Base-by-base conservation (phyloP, 2,329 filamentous ascomycete species). In the Alternaria ethzedia region DNA sequence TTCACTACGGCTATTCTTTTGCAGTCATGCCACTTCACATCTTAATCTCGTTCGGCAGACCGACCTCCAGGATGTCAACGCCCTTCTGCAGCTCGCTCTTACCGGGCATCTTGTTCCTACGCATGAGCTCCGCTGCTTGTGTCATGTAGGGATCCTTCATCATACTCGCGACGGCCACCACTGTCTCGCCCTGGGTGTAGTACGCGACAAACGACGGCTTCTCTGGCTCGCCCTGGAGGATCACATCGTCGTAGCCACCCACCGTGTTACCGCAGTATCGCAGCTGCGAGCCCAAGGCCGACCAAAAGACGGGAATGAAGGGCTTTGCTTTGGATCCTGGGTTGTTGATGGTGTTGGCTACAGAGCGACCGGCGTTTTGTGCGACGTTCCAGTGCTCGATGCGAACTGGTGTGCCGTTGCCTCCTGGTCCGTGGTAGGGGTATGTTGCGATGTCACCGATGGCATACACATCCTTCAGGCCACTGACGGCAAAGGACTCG, bases 311-410 rank as follows among this genome's bases (percentile, higher is more conserved):
- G 1, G 96, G 96, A 61, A 96, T 95, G 81, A 97, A 97, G 3
- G 88, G 84, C 71, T 91, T 89, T 1, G 89, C 84, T 66, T 86
- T 85, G 49, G 85, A 79, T 8, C 85, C 81, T 0, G 90, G 87
- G 72, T 91, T 85, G 69, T 89, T 86, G 75, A 99, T 97, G 72
- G 92, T 88, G 56, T 85, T 85, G 2, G 94, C 96, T 1, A 91
- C 95, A 23, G 87, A 86, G 46, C 95, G 91, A 3, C 96, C 96
- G 2, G 92, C 86, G 75, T 98, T 97, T 77, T 98, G 96, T 5
- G 96, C 96, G 3, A 99, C 96, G 81, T 97, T 95, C 96, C 96
- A 99, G 79, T 99, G 96, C 84, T 99, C 96, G 76, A 98, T 97
- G 67, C 96, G 90, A 1, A 91, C 88, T 17, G 86, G 86, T 47